Evolutionary conservation across 495 filamentous ascomycete species (phyloP).

Genomic region (Trichoderma orchidacearum): DNA sequence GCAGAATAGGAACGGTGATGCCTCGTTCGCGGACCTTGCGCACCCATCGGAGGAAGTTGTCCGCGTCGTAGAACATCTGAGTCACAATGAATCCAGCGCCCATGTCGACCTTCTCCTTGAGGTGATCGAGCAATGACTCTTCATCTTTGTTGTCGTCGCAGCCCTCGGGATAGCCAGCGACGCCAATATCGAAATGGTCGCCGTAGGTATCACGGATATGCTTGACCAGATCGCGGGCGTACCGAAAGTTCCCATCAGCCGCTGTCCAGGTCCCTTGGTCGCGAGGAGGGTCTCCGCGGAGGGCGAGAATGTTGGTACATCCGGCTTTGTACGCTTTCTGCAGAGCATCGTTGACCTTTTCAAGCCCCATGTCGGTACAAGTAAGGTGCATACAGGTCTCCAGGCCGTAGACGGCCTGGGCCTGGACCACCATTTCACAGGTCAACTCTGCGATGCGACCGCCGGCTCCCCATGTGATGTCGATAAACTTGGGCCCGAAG

Average conservation of each 20-base stretch:
- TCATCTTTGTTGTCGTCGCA: slow-evolving; percentile 83
- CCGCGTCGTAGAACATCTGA: slow-evolving; percentile 98
- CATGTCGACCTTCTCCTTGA: slow-evolving; percentile 96
- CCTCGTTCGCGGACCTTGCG: slow-evolving; percentile 69
- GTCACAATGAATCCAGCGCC: slow-evolving; percentile 90
- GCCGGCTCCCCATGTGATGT: slow-evolving; percentile 97
- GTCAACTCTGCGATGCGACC: slow-evolving; percentile 83
- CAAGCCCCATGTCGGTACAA: slow-evolving; percentile 92
- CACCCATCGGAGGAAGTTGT: slow-evolving; percentile 89
- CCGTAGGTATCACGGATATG: slow-evolving; percentile 86
- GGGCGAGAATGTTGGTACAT: slow-evolving; percentile 93
- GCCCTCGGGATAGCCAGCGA: slow-evolving; percentile 95
- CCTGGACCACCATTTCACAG: slow-evolving; percentile 93
- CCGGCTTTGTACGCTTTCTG: slow-evolving; percentile 84
- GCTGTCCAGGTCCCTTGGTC: slow-evolving; percentile 92
- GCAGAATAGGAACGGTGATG: slow-evolving; percentile 82
- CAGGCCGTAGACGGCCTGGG: slow-evolving; percentile 89
- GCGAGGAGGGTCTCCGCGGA: slow-evolving; percentile 88
- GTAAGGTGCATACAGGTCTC: slow-evolving; percentile 99
- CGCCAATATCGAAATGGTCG: slow-evolving; percentile 94
- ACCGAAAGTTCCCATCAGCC: slow-evolving; percentile 71
- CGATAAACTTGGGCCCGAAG: slow-evolving; percentile 87
- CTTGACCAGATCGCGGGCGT: slow-evolving; percentile 85
- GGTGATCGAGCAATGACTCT: slow-evolving; percentile 73
- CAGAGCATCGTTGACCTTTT: slow-evolving; percentile 81